Evolutionary conservation across 306 rosid genomes (phyloP).

Genomic region (Prunus dulcis): DNA sequence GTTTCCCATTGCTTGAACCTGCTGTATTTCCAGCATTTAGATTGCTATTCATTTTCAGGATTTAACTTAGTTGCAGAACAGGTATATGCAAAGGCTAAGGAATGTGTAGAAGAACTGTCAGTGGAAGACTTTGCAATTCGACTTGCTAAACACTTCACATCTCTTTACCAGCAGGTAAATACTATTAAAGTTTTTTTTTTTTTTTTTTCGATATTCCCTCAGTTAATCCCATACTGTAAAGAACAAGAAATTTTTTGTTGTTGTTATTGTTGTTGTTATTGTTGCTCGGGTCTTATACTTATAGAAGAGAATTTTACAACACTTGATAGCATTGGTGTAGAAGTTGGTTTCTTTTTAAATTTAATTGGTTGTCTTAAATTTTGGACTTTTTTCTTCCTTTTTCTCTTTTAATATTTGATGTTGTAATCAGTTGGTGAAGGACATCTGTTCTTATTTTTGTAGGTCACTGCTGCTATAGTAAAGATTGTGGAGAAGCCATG

Average conservation of each 20-base stretch:
- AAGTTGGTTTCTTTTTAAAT: background rate
- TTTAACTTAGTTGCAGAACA: conserved; percentile 22
- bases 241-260: background rate
- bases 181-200: background rate
- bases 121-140: conserved; percentile 78
- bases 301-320: background rate
- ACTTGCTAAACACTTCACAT: conserved; percentile 84
- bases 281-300: background rate
- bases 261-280: too few relatives aligned
- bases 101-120: conserved; percentile 61
- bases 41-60: conserved; percentile 15
- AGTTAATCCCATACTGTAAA: background rate
- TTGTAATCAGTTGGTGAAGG: conserved; percentile 12
- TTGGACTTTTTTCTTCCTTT: background rate
- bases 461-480: conserved; percentile 78
- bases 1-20: background rate
- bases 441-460: conserved; percentile 15
- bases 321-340: background rate
- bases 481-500: conserved; percentile 91
- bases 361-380: background rate
- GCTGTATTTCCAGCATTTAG: background rate
- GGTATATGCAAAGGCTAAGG: conserved; percentile 95
- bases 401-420: background rate
- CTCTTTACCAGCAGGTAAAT: conserved; percentile 69
- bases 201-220: background rate